A percentile compares a stretch with the other conserved stretches of the same genome.
These are phyloP conservation scores for Neurospora cerealis DNA, from an alignment of 495 filamentous ascomycete genomes.

Conservation along the genomic window DNA sequence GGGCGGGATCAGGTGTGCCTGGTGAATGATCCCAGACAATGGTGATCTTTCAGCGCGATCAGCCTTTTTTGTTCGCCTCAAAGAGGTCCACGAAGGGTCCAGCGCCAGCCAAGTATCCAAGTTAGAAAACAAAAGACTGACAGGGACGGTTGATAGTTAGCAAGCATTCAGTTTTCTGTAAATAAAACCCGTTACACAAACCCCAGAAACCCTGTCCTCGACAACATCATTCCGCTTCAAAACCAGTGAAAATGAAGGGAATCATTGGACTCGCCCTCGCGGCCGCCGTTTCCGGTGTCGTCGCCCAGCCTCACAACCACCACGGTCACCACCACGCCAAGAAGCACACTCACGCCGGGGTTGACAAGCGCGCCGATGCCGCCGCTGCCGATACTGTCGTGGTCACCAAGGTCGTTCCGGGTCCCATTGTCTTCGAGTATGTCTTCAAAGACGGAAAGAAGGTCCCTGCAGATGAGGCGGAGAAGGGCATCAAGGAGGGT, in stretches of 20 bases:
- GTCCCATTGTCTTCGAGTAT: conserved; percentile 50
- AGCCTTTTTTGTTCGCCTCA: background rate
- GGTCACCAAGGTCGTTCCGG: conserved; percentile 25
- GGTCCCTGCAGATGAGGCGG: conserved; percentile 45
- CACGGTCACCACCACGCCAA: conserved; percentile 28
- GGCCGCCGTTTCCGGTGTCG: conserved; percentile 32
- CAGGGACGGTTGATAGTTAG: background rate
- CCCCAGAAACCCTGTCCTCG: background rate
- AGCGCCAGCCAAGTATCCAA: background rate
- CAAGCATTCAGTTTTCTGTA: background rate
- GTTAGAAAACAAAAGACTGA: background rate
- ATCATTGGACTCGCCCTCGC: conserved; percentile 36
- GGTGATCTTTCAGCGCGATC: background rate
- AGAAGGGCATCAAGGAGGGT: conserved; percentile 51
- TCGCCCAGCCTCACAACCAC: conserved; percentile 40
- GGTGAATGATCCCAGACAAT: background rate
- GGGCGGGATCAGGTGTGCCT: background rate
- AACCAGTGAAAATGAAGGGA: conserved; percentile 37
- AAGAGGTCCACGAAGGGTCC: background rate
- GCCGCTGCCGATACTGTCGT: conserved; percentile 27
- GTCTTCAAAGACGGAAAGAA: conserved; percentile 46
- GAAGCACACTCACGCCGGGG: conserved; percentile 19
- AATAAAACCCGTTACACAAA: background rate
- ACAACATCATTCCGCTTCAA: conserved; percentile 3
- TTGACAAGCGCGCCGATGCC: conserved; percentile 35